Evolutionary conservation across 768 basidiomycete genomes (phyloP).

Genomic region (Leucocoprinus birnbaumii): DNA sequence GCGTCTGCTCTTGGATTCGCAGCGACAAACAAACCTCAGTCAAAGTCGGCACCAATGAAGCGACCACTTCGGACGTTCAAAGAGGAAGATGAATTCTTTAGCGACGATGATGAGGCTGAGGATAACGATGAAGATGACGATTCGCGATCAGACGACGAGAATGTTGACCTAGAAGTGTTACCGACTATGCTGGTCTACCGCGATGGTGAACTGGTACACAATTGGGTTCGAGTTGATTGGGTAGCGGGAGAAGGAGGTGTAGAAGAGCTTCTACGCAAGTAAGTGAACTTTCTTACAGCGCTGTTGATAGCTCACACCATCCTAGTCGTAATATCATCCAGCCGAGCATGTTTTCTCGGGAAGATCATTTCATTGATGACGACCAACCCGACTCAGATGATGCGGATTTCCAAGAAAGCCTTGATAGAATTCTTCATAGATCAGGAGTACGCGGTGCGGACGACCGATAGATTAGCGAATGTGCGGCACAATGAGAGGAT

Average conservation of each 20-base stretch:
- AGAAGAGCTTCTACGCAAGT: conserved; percentile 68
- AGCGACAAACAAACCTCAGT: conserved; percentile 14
- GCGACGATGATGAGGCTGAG: conserved; percentile 34
- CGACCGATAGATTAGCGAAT: no score
- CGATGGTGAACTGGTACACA: conserved; percentile 79
- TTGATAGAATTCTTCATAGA: conserved; percentile 5
- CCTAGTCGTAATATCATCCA: conserved; percentile 6
- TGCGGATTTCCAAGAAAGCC: conserved; percentile 11
- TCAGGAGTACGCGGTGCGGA: not conserved
- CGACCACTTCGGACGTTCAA: conserved; percentile 27
- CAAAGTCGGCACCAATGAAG: conserved; percentile 17
- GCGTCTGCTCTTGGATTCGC: conserved; percentile 77
- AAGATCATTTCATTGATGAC: not conserved
- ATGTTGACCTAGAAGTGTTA: conserved; percentile 76
- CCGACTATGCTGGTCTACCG: conserved; percentile 79
- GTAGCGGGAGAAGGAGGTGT: conserved; percentile 68
- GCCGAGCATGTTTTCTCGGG: not conserved
- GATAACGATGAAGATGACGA: conserved; percentile 38
- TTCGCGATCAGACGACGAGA: conserved; percentile 39
- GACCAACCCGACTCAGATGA: conserved; percentile 8
- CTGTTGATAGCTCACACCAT: not conserved
- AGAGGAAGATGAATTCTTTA: conserved; percentile 46
- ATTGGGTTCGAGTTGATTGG: conserved; percentile 89
- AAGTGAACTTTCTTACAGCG: conserved; percentile 15
- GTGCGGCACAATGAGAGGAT: no score